Evolutionary conservation across 2,329 filamentous ascomycete species (phyloP).

Genomic region (Penicillium digitatum): DNA sequence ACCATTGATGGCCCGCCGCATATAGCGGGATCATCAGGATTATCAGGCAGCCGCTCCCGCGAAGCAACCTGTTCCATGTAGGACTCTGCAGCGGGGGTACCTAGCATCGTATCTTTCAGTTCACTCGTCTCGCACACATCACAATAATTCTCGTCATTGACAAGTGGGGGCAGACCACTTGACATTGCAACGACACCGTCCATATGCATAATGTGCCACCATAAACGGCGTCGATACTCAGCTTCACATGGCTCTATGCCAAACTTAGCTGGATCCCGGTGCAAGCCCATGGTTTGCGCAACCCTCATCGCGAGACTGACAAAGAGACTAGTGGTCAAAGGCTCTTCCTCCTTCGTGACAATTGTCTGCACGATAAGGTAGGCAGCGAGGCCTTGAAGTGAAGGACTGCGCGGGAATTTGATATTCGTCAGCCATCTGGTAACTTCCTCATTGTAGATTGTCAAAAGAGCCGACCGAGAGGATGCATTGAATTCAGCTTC

Average conservation of each 20-base stretch:
- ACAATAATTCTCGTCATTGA: constrained; percentile 48
- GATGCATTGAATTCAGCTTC: constrained; percentile 39
- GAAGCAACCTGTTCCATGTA: constrained; percentile 36
- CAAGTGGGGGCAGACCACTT: constrained; percentile 46
- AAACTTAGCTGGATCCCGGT: constrained; percentile 49
- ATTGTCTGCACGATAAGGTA: constrained; percentile 48
- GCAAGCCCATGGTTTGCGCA: constrained; percentile 48
- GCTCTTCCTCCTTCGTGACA: constrained; percentile 48
- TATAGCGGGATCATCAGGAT: constrained; percentile 41
- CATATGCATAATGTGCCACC: constrained; percentile 50
- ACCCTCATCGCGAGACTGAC: constrained; percentile 47
- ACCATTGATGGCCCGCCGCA: constrained; percentile 42
- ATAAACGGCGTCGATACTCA: constrained; percentile 45
- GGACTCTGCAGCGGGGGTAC: constrained; percentile 35
- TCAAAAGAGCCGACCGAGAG: constrained; percentile 37
- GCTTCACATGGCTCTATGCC: constrained; percentile 45
- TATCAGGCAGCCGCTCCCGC: constrained; percentile 36
- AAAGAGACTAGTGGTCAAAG: constrained; percentile 47
- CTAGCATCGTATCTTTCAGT: constrained; percentile 45
- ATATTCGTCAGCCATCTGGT: constrained; percentile 43
- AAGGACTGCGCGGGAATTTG: constrained; percentile 45
- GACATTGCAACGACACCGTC: constrained; percentile 50
- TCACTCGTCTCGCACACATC: constrained; percentile 48
- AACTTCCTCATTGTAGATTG: constrained; percentile 42
- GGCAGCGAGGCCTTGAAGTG: constrained; percentile 45